Evolutionary conservation across 495 filamentous ascomycete genomes (phyloP).

Genomic region (Daldinia loculata): DNA sequence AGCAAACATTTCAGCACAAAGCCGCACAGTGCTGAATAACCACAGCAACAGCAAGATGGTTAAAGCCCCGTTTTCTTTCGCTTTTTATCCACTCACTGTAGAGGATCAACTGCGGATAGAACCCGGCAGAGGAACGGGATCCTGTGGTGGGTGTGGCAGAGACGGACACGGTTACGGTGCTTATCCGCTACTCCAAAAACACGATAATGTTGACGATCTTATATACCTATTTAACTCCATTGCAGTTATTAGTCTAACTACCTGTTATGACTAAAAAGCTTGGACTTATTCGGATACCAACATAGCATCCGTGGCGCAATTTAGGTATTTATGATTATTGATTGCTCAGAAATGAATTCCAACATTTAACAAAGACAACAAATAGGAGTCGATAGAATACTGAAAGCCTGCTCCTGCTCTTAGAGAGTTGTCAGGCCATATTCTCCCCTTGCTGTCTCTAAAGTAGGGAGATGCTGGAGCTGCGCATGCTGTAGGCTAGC

Average conservation of each 20-base stretch:
- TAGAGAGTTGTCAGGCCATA: background rate
- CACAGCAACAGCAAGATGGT: background rate
- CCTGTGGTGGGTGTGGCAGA: constrained; percentile 18
- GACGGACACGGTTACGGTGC: constrained; percentile 18
- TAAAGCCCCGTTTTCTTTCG: constrained; percentile 10
- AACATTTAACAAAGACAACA: background rate
- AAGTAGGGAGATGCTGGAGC: background rate
- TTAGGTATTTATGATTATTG: background rate
- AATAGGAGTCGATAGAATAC: background rate
- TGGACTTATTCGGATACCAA: background rate
- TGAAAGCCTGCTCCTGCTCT: background rate
- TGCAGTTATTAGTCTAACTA: background rate
- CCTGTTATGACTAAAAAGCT: background rate
- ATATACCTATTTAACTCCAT: constrained; percentile 1
- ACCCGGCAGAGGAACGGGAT: constrained; percentile 22
- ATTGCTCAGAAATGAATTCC: background rate
- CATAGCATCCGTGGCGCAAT: background rate
- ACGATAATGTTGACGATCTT: constrained; percentile 29
- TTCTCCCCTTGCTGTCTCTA: background rate
- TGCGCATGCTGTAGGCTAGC: background rate
- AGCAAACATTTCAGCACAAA: background rate
- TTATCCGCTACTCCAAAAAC: constrained; percentile 12
- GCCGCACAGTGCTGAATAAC: background rate
- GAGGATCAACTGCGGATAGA: constrained; percentile 31
- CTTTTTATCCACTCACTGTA: constrained; percentile 4